These are phyloP conservation scores for Chlorella sp. DNA, from an alignment of 139 green algal genomes.

Conservation along the genomic window DNA sequence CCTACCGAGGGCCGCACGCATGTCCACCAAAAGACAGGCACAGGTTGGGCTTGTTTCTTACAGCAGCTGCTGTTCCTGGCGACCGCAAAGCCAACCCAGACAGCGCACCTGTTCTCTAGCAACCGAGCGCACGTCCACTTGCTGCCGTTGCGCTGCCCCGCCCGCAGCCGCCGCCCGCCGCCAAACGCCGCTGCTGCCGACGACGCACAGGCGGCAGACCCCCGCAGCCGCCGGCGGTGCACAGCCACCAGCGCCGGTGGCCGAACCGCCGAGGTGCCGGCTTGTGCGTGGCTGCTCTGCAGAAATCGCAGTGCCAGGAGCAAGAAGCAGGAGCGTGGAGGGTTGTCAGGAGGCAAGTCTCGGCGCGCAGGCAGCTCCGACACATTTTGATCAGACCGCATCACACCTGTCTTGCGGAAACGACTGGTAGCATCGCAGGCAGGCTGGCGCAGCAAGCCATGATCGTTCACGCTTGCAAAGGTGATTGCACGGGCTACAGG, in stretches of 20 bases:
- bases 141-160: constrained; percentile 15
- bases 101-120: constrained; percentile 33
- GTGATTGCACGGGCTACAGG: no score
- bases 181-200: neutral
- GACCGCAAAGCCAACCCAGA: neutral
- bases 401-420: no score
- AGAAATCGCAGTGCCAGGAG: neutral
- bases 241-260: neutral
- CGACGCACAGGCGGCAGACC: neutral
- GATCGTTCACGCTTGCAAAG: no score
- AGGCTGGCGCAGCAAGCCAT: no score
- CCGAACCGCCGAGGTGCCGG: neutral
- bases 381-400: no score
- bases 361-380: neutral
- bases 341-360: neutral
- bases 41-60: neutral
- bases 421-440: no score
- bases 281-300: constrained; percentile 9
- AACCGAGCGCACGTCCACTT: constrained; percentile 28
- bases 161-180: neutral
- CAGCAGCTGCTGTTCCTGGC: neutral
- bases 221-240: neutral
- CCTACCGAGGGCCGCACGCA: no score
- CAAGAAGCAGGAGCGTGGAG: neutral
- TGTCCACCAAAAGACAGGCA: no score